Conservation (phyloP, 305 asterid species). For the Fraxinus floribunda region DNA sequence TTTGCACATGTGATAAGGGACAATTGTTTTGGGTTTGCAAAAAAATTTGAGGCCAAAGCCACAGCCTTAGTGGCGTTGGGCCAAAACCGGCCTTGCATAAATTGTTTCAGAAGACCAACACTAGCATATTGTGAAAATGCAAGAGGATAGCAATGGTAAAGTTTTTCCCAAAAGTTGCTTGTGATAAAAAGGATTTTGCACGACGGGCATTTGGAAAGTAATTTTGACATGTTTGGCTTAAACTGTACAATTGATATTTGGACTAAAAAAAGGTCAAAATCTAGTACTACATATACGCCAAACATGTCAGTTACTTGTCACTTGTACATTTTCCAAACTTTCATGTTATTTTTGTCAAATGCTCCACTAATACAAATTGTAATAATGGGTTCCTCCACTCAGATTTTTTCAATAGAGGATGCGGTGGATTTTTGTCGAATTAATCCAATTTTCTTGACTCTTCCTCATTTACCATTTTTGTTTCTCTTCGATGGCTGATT, state of each 20-base stretch:
- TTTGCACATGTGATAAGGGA: too few species aligned
- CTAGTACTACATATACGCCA: neutral
- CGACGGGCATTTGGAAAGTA: neutral
- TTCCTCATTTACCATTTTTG: too few species aligned
- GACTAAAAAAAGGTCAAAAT: neutral
- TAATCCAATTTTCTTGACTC: too few species aligned
- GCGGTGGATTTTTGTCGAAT: too few species aligned
- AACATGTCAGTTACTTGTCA: neutral
- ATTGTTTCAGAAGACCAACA: conserved; percentile 39
- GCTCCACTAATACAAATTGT: too few species aligned
- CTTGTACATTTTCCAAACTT: neutral
- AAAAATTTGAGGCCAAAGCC: too few species aligned
- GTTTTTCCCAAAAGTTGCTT: conserved; percentile 66
- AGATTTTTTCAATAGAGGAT: too few species aligned
- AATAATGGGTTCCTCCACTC: too few species aligned
- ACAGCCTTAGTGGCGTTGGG: too few species aligned
- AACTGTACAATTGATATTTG: neutral
- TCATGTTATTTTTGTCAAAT: neutral
- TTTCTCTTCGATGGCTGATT: too few species aligned
- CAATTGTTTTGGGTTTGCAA: too few species aligned
- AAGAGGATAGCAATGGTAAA: conserved; percentile 38
- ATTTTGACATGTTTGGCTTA: neutral
- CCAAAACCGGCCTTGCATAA: neutral
- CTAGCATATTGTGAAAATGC: conserved; percentile 58
- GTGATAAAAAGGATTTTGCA: neutral